Conservation (phyloP, 2,329 filamentous ascomycete species). For the Nannizziopsis barbatae region DNA sequence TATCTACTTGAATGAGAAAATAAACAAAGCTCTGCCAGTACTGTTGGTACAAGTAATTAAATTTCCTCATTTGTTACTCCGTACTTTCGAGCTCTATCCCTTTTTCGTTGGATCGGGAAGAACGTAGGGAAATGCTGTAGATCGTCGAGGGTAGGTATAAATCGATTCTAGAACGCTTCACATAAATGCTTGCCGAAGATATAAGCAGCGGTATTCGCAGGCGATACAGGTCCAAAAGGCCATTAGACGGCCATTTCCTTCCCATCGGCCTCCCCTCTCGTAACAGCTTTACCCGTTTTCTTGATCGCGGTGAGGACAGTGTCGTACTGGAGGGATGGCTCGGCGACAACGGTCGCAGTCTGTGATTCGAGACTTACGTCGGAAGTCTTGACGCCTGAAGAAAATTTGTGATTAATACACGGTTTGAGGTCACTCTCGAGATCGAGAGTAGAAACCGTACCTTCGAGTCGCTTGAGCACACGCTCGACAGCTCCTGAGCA, state of each 20-base stretch:
- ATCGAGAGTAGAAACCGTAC: slow-evolving; percentile 36
- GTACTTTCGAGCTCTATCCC: too few species aligned
- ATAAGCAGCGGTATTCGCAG: neutral
- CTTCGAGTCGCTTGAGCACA: slow-evolving; percentile 82
- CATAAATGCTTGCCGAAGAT: too few species aligned
- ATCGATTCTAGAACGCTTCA: too few species aligned
- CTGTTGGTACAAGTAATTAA: too few species aligned
- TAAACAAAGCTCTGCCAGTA: too few species aligned
- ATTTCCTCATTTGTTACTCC: too few species aligned
- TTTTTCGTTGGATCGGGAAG: too few species aligned
- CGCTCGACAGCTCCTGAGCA: slow-evolving; percentile 91
- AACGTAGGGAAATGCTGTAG: too few species aligned
- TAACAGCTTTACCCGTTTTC: slow-evolving; percentile 92
- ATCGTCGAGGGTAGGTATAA: too few species aligned
- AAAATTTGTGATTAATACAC: neutral
- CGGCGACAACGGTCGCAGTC: slow-evolving; percentile 64
- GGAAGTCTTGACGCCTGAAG: slow-evolving; percentile 71
- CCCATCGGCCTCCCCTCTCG: slow-evolving; percentile 44
- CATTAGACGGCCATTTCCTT: slow-evolving; percentile 27
- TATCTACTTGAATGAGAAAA: too few species aligned
- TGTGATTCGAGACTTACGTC: slow-evolving; percentile 80
- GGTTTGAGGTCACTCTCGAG: neutral
- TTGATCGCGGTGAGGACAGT: slow-evolving; percentile 77
- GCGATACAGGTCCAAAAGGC: slow-evolving; percentile 6
- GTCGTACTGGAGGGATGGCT: slow-evolving; percentile 59